A percentile compares a stretch with the other conserved stretches of the same genome.
Conservation (phyloP, 129 eudicot genomes). For the sunflower (Helianthus annuus) region DNA sequence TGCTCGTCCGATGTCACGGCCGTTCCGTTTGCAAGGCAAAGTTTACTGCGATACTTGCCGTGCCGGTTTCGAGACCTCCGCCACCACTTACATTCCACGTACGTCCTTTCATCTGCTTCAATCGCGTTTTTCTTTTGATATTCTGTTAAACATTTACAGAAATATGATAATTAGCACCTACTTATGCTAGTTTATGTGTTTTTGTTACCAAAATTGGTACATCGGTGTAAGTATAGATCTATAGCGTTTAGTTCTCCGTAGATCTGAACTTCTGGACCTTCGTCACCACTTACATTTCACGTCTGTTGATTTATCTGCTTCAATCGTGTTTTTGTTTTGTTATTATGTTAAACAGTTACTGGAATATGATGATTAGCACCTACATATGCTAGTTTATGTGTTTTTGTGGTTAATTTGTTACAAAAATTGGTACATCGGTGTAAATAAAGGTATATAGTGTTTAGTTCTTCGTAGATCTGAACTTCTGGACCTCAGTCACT, state of each 20-base stretch:
- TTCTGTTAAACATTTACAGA: neutral
- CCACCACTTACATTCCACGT: conserved; percentile 59
- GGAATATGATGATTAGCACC: neutral
- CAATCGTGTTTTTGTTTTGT: neutral
- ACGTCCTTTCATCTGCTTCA: neutral
- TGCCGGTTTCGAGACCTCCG: conserved; percentile 63
- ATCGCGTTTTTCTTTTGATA: neutral
- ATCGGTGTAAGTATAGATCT: conserved; percentile 7
- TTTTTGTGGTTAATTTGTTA: neutral
- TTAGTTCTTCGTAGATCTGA: conserved; percentile 19
- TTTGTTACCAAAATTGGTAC: neutral
- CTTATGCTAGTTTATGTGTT: no score
- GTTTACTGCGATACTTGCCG: conserved; percentile 73
- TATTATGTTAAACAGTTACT: neutral
- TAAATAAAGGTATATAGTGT: neutral
- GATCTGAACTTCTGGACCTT: conserved; percentile 48
- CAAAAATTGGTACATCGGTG: conserved; percentile 16
- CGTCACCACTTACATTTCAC: conserved; percentile 51
- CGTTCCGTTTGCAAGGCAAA: conserved; percentile 40
- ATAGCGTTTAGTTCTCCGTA: neutral
- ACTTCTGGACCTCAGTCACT: conserved; percentile 53
- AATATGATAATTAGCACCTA: no score
- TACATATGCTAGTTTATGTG: neutral
- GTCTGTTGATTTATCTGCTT: conserved; percentile 17
- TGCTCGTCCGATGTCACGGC: conserved; percentile 37